phyloP scores from a whole-genome alignment of 345 rosid species.

The Rhizophora mangle region DNA sequence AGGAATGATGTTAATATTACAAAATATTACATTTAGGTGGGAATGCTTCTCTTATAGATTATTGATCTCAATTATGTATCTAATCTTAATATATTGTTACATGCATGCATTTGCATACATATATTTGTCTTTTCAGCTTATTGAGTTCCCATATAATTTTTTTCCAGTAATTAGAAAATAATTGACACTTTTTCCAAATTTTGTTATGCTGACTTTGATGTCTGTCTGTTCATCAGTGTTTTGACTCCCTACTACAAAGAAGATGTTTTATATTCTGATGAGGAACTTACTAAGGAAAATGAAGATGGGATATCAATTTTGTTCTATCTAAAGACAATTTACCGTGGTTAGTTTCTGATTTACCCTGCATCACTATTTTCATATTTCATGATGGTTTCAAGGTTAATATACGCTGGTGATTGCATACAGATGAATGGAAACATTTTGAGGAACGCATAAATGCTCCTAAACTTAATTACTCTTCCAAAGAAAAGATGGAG shows the following conservation, averaged over 20 bases:
- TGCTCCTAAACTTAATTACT: slow-evolving; percentile 25
- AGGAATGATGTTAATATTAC: not conserved
- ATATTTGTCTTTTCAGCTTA: not conserved
- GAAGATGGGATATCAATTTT: slow-evolving; percentile 83
- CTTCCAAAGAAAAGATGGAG: slow-evolving; percentile 39
- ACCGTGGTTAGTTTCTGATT: slow-evolving; percentile 64
- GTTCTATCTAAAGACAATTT: slow-evolving; percentile 86
- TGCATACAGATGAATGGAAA: slow-evolving; percentile 78
- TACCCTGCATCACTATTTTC: slow-evolving; percentile 8
- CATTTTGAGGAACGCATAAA: slow-evolving; percentile 56
- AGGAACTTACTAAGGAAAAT: slow-evolving; percentile 72
- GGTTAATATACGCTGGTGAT: slow-evolving; percentile 16
- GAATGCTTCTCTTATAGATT: not conserved
- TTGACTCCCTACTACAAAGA: slow-evolving; percentile 89
- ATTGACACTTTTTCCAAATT: slow-evolving; percentile 3
- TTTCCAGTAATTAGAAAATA: slow-evolving; percentile 6
- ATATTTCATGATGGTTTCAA: slow-evolving; percentile 4
- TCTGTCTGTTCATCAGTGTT: slow-evolving; percentile 48
- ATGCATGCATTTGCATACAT: not conserved
- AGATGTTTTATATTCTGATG: slow-evolving; percentile 80
- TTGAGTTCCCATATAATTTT: not conserved
- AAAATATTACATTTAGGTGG: too few relatives aligned
- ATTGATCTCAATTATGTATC: not conserved
- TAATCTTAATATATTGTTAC: not conserved
- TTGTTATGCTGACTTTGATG: not conserved